These are phyloP conservation scores for Pseudogymnoascus sp. DNA, from an alignment of 2,329 filamentous ascomycete genomes.

Conservation along the genomic window DNA sequence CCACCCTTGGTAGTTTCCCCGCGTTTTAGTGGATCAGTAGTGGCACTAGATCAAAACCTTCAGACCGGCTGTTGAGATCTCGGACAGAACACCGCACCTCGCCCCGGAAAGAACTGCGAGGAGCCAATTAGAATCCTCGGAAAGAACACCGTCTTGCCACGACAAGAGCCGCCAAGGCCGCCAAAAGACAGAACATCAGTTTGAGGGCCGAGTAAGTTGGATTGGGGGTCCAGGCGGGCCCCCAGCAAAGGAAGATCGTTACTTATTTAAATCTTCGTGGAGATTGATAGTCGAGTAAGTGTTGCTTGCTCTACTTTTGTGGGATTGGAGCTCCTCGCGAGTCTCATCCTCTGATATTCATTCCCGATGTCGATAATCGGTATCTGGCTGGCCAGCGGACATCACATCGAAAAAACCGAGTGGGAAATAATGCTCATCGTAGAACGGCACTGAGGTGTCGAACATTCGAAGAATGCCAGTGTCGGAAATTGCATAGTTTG, in stretches of 20 bases:
- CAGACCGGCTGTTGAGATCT: not conserved
- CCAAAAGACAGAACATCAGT: not conserved
- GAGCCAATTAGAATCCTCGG: not conserved
- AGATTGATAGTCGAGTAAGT: not conserved
- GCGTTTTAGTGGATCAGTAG: not conserved
- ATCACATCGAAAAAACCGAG: slow-evolving; percentile 21
- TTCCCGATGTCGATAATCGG: slow-evolving; percentile 5
- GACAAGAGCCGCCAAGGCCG: not conserved
- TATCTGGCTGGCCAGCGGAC: not conserved
- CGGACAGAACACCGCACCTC: not conserved
- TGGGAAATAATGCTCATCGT: slow-evolving; percentile 20
- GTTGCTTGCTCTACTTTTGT: not conserved
- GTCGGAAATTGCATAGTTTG: not conserved
- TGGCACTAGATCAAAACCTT: not conserved
- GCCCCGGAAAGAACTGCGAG: slow-evolving; percentile 1
- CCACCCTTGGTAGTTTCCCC: not conserved
- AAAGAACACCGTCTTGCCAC: too few species aligned
- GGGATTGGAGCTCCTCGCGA: not conserved
- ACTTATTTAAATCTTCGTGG: not conserved
- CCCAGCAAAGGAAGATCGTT: not conserved
- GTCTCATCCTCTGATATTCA: not conserved
- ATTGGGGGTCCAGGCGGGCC: not conserved
- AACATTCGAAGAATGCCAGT: not conserved
- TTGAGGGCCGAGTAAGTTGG: not conserved
- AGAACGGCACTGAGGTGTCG: slow-evolving; percentile 10